These are phyloP conservation scores for Ustilago vetiveriae DNA, from an alignment of 1,284 basidiomycete genomes.

Conservation along the genomic window DNA sequence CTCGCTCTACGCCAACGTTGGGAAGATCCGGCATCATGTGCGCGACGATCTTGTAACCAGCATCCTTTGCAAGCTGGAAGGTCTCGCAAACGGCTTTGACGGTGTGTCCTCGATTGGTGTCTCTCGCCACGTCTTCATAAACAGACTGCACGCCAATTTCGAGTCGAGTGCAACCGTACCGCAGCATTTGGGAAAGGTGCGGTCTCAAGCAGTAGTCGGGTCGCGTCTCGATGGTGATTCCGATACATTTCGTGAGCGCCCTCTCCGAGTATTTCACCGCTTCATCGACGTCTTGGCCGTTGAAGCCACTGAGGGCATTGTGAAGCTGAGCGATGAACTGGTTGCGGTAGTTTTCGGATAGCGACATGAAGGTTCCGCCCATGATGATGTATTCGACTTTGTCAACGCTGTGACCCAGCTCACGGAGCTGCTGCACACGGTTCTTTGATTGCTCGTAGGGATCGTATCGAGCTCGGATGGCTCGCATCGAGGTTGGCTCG, in stretches of 20 bases:
- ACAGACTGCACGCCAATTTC: conserved; percentile 99
- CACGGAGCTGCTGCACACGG: conserved; percentile 92
- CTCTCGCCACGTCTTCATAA: conserved; percentile 97
- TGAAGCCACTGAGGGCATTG: conserved; percentile 94
- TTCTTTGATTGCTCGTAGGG: conserved; percentile 97
- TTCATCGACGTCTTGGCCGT: conserved; percentile 89
- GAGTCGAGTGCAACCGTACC: conserved; percentile 96
- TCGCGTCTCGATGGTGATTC: conserved; percentile 98
- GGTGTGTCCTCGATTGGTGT: conserved; percentile 94
- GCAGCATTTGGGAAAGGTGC: conserved; percentile 97
- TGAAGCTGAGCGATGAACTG: conserved; percentile 96
- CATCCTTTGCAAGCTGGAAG: conserved; percentile 98
- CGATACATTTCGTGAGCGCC: conserved; percentile 97
- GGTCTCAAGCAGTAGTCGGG: conserved; percentile 98
- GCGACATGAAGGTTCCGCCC: conserved; percentile 99
- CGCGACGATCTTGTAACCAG: conserved; percentile 93
- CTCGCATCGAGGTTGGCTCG: conserved; percentile 98
- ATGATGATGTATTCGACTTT: conserved; percentile 99
- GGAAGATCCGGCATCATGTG: conserved; percentile 74
- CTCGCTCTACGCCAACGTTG: conserved; percentile 95
- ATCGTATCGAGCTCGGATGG: conserved; percentile 96
- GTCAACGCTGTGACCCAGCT: conserved; percentile 94
- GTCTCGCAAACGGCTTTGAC: conserved; percentile 96
- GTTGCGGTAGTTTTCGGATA: conserved; percentile 93
- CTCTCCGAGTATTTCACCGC: conserved; percentile 98